Evolutionary conservation across 257 asterid species (phyloP), one percentile per base, ranked within the genome.

Genomic region (Solanum chaucha): DNA sequence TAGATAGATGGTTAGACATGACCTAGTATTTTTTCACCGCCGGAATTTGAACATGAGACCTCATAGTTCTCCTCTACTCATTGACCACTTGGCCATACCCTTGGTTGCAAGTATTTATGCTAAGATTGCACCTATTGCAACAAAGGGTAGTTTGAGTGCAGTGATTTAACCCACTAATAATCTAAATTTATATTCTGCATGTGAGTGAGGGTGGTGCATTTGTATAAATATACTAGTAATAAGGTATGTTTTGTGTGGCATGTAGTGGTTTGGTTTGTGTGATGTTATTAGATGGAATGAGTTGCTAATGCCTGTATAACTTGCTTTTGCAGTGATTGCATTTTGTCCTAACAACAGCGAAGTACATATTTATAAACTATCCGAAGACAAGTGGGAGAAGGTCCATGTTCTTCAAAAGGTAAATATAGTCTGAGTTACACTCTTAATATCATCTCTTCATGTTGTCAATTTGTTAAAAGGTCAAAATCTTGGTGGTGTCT

Each of bases 301-400:
- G 71, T 83, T 78, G 72, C 77, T 87, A 26, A 88, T 90, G 71
- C 14, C 2, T 87, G 28, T 80, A 40, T 15, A 46, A 83, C 84
- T 86, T 55, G 20, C 85, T 88, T 92, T 28, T 81, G 89, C 74
- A 95, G 99, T 95, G 99, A 89, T 97, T 70, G 98, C 98, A 17
- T 91, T 97, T 88, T 95, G 97, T 86, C 99, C 98, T 24, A 97
- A 97, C 91, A 95, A 92, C 92, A 91, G 90, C 72, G 98, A 97
- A 90, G 98, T 97, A 86, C 98, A 97, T 89, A 94, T 97, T 48
- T 94, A 94, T 87, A 93, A 90, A 88, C 58, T 91, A 88, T 88
- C 91, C 61, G 98, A 94, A 51, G 98, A 92, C 48, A 95, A 95
- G 92, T 97, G 99, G 99, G 99, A 97, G 95, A 97, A 92, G 94